These are phyloP conservation scores for Malus orientalis DNA, from an alignment of 306 rosid genomes.

Conservation along the genomic window DNA sequence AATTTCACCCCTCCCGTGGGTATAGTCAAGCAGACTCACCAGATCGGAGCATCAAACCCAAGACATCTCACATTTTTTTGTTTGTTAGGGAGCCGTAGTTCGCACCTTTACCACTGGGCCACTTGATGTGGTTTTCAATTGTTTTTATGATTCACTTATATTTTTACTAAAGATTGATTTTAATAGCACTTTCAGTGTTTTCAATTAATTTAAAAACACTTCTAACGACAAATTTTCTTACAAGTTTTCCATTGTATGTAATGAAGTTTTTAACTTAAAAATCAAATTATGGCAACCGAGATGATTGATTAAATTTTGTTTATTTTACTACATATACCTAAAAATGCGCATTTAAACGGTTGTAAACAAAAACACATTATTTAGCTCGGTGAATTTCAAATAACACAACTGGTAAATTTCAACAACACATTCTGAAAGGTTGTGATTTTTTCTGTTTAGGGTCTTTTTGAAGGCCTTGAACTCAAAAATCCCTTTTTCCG, in stretches of 20 bases:
- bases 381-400: neutral
- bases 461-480: neutral
- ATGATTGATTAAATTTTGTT: neutral
- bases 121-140: too few species aligned
- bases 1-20: fast-evolving
- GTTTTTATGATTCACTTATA: too few species aligned
- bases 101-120: fast-evolving
- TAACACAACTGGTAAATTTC: neutral
- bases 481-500: neutral
- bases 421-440: neutral
- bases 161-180: too few species aligned
- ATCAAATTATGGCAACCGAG: fast-evolving
- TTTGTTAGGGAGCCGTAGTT: too few species aligned
- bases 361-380: neutral
- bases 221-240: too few species aligned
- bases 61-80: too few species aligned
- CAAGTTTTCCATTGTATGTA: too few species aligned
- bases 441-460: neutral
- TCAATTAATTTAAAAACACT: too few species aligned
- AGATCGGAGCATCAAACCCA: too few species aligned
- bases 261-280: neutral
- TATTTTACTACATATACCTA: neutral
- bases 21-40: fast-evolving
- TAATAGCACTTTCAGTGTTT: too few species aligned
- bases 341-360: neutral